Percentiles rank a stretch among this genome's conserved stretches.
Conservation (phyloP, 306 rosid genomes). For the Arachis stenosperma region DNA sequence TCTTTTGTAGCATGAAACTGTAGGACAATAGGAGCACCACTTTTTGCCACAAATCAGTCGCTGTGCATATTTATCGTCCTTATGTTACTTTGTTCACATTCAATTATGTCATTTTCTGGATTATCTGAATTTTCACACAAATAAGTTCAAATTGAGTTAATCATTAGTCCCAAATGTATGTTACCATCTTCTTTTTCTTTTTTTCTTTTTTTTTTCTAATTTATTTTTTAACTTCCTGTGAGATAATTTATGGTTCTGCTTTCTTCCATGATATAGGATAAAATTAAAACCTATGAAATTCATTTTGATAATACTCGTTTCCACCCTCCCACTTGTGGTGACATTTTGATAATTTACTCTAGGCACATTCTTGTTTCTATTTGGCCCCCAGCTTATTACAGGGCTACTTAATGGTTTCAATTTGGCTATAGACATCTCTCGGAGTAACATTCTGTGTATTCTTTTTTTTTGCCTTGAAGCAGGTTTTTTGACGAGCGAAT, state of each 20-base stretch:
- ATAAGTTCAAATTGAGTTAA: too few relatives aligned
- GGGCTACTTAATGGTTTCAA: slow-evolving; percentile 30
- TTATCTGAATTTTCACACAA: too few relatives aligned
- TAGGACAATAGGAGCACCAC: not conserved
- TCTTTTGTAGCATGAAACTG: slow-evolving; percentile 15
- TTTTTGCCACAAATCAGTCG: slow-evolving; percentile 16
- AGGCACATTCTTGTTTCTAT: slow-evolving; percentile 21
- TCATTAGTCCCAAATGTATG: too few relatives aligned
- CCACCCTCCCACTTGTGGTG: not conserved
- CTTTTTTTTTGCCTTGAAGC: too few relatives aligned
- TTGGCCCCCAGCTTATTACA: slow-evolving; percentile 19
- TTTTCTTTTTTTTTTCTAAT: too few relatives aligned
- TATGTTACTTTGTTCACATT: not conserved
- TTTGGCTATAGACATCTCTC: slow-evolving; percentile 14
- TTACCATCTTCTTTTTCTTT: too few relatives aligned
- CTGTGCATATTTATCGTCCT: slow-evolving; percentile 15
- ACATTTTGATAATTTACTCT: slow-evolving; percentile 26
- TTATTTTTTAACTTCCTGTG: not conserved
- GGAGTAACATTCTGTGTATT: not conserved
- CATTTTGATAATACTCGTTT: slow-evolving; percentile 30
- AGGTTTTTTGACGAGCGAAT: too few relatives aligned
- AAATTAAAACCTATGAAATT: slow-evolving; percentile 69
- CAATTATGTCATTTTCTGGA: too few relatives aligned
- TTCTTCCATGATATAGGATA: slow-evolving; percentile 54
- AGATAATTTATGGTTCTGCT: slow-evolving; percentile 28